Conservation (phyloP, 2,329 filamentous ascomycete genomes). For the Simplicillium sp. region DNA sequence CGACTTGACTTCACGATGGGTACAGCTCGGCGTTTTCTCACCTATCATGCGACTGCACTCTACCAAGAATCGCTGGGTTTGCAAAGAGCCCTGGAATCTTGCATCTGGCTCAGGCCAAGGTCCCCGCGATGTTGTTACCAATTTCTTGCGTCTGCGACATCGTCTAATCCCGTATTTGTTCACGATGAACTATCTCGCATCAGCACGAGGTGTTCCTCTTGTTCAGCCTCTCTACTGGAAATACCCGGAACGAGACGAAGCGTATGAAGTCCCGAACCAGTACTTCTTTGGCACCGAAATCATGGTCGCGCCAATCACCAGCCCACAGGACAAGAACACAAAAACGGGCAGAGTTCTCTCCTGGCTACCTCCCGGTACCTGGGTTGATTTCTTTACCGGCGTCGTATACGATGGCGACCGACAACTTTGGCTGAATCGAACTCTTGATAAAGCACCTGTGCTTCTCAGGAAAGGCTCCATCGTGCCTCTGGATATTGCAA, state of each 20-base stretch:
- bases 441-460: slow-evolving; percentile 39
- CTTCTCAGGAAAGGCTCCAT: slow-evolving; percentile 48
- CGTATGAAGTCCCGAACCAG: slow-evolving; percentile 47
- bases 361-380: slow-evolving; percentile 47
- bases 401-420: slow-evolving; percentile 47
- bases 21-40: slow-evolving; percentile 46
- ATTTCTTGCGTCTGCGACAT: slow-evolving; percentile 45
- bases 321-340: slow-evolving; percentile 34
- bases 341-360: slow-evolving; percentile 36
- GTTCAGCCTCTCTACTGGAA: slow-evolving; percentile 56
- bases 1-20: slow-evolving; percentile 45
- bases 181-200: slow-evolving; percentile 41
- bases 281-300: slow-evolving; percentile 49
- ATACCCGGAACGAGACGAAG: slow-evolving; percentile 38
- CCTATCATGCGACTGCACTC: slow-evolving; percentile 48
- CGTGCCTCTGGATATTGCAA: slow-evolving; percentile 40
- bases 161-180: slow-evolving; percentile 51
- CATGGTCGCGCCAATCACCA: slow-evolving; percentile 46
- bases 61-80: slow-evolving; percentile 44
- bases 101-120: slow-evolving; percentile 22
- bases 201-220: slow-evolving; percentile 36
- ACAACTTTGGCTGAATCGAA: slow-evolving; percentile 39
- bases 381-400: slow-evolving; percentile 50
- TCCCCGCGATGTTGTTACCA: slow-evolving; percentile 32
- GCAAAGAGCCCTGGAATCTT: slow-evolving; percentile 54